phyloP scores from a whole-genome alignment of 805 yeast species.

The Maudiozyma saulgeensis region DNA sequence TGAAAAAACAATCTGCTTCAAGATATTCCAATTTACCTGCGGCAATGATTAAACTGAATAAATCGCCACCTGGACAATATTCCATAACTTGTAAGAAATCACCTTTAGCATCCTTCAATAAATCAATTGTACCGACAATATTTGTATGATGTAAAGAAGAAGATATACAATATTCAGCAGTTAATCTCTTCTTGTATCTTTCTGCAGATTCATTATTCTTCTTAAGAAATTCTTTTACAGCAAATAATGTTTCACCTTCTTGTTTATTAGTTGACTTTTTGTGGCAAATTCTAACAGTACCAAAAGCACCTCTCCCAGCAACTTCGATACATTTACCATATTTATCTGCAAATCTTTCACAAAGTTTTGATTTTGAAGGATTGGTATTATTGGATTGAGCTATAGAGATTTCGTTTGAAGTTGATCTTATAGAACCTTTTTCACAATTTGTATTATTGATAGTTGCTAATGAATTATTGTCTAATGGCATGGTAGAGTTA shows the following conservation, averaged over 20 bases:
- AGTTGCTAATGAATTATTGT: background rate
- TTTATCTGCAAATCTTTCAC: slow-evolving; percentile 58
- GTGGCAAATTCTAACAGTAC: slow-evolving; percentile 84
- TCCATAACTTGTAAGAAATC: slow-evolving; percentile 83
- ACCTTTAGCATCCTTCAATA: slow-evolving; percentile 72
- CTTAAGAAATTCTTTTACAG: slow-evolving; percentile 78
- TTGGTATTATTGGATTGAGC: background rate
- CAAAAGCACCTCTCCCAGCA: slow-evolving; percentile 89
- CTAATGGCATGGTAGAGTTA: background rate
- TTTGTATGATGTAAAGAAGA: slow-evolving; percentile 69
- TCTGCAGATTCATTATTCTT: slow-evolving; percentile 52
- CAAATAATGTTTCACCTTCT: slow-evolving; percentile 46
- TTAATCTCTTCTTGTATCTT: slow-evolving; percentile 61
- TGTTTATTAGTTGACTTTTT: slow-evolving; percentile 33
- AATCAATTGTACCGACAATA: slow-evolving; percentile 66
- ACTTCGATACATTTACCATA: slow-evolving; percentile 94
- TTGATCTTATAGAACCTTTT: background rate
- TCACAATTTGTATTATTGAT: background rate
- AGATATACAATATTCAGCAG: slow-evolving; percentile 76
- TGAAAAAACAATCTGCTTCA: slow-evolving; percentile 86
- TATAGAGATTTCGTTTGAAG: background rate
- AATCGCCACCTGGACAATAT: slow-evolving; percentile 73
- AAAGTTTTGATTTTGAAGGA: slow-evolving; percentile 24
- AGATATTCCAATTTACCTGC: slow-evolving; percentile 70
- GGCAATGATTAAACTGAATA: slow-evolving; percentile 63